These are phyloP conservation scores for Dacryopinax primogenitus DNA, from an alignment of 768 basidiomycete species.

Conservation along the genomic window DNA sequence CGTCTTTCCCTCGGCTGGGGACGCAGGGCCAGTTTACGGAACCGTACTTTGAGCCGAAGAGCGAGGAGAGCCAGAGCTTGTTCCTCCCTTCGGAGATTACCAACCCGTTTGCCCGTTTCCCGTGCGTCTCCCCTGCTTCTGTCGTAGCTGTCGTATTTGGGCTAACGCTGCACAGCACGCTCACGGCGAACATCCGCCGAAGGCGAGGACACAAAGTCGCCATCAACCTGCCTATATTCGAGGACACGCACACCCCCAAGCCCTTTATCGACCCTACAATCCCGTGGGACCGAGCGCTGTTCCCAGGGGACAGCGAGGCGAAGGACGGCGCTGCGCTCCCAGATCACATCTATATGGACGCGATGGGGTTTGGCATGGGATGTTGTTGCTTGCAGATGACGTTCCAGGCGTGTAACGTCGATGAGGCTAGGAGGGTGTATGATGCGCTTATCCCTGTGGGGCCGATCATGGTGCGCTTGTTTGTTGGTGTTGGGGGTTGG, in stretches of 20 bases:
- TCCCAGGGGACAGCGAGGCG: constrained; percentile 80
- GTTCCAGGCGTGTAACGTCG: constrained; percentile 90
- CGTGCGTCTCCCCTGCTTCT: constrained; percentile 46
- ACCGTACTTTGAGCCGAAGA: constrained; percentile 61
- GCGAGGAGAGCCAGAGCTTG: constrained; percentile 82
- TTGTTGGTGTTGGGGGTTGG: not conserved
- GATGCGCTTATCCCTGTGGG: constrained; percentile 92
- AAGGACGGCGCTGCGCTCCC: constrained; percentile 74
- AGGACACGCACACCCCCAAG: constrained; percentile 72
- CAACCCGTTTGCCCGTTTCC: constrained; percentile 94
- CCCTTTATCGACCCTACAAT: constrained; percentile 91
- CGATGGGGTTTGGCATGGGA: constrained; percentile 99
- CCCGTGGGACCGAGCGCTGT: constrained; percentile 71
- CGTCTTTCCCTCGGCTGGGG: constrained; percentile 89
- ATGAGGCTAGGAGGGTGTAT: constrained; percentile 84
- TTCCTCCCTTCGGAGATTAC: constrained; percentile 94
- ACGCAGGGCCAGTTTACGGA: constrained; percentile 84
- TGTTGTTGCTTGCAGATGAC: constrained; percentile 96
- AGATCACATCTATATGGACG: constrained; percentile 95
- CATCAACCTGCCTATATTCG: constrained; percentile 86
- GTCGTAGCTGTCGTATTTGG: constrained; percentile 9
- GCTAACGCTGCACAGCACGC: constrained; percentile 44
- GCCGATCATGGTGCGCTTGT: constrained; percentile 71
- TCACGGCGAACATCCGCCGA: constrained; percentile 91
- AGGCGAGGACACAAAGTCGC: constrained; percentile 87